Conservation (phyloP, 352 stramenopile species). For the Thraustochytrium sp. region DNA sequence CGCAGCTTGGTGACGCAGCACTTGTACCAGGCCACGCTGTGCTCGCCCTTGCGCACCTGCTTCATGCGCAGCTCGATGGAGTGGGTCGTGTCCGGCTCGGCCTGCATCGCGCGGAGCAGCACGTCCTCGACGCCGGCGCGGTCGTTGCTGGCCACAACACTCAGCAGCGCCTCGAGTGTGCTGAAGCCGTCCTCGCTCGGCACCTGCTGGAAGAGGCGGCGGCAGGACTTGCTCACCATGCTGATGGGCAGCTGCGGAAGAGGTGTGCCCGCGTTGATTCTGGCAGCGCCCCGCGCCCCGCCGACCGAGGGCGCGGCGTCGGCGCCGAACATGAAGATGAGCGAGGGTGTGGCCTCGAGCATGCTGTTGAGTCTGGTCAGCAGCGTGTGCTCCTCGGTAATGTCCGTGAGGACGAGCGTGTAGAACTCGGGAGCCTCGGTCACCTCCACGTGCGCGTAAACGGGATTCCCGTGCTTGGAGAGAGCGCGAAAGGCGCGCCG, state of each 20-base stretch:
- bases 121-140: not conserved
- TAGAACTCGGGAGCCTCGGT: not conserved
- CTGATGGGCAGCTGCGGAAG: not conserved
- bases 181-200: not conserved
- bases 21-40: not conserved
- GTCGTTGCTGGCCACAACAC: not conserved
- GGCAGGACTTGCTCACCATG: constrained; percentile 9
- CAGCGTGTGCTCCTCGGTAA: not conserved
- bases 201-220: not conserved
- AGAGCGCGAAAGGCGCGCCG: not conserved
- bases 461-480: not conserved
- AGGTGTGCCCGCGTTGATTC: not conserved
- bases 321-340: not conserved
- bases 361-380: constrained; percentile 4
- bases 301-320: not conserved
- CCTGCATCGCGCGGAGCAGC: not conserved
- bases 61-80: not conserved
- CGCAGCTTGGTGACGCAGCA: not conserved
- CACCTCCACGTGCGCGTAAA: not conserved
- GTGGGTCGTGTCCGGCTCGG: not conserved
- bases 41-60: constrained; percentile 18
- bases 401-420: not conserved
- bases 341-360: not conserved
- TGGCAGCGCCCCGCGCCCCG: not conserved
- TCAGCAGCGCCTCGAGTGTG: not conserved